phyloP scores from a whole-genome alignment of 805 yeast genomes.

The Barnettozyma populi region DNA sequence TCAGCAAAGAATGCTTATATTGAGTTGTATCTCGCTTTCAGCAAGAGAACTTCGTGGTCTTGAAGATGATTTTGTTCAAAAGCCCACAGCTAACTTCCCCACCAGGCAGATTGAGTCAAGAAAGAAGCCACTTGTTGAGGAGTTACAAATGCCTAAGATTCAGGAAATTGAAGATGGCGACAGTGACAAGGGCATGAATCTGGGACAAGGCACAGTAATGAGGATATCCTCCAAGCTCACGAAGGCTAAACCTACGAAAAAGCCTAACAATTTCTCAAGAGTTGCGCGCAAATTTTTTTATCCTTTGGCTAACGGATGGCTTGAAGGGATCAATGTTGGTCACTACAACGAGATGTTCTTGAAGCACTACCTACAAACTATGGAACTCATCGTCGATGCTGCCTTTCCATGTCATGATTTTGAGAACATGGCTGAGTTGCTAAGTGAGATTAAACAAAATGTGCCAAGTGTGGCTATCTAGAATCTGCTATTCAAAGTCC shows the following conservation, averaged over 20 bases:
- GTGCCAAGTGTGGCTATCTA: neutral
- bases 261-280: slow-evolving; percentile 29
- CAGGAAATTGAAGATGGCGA: slow-evolving; percentile 5
- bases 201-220: slow-evolving; percentile 17
- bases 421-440: slow-evolving; percentile 29
- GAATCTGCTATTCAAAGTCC: no score
- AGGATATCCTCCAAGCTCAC: slow-evolving; percentile 34
- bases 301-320: slow-evolving; percentile 50
- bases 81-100: slow-evolving; percentile 32
- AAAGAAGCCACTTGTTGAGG: slow-evolving; percentile 11
- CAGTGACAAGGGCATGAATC: neutral
- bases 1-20: slow-evolving; percentile 65
- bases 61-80: slow-evolving; percentile 44
- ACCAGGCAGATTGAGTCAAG: slow-evolving; percentile 27
- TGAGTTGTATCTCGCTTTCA: slow-evolving; percentile 64
- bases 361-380: slow-evolving; percentile 45
- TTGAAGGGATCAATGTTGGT: slow-evolving; percentile 50
- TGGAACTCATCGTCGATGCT: slow-evolving; percentile 40
- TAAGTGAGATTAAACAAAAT: slow-evolving; percentile 23
- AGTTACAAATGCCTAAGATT: neutral
- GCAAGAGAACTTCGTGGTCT: slow-evolving; percentile 69
- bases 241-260: slow-evolving; percentile 6
- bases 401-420: slow-evolving; percentile 41
- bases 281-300: slow-evolving; percentile 42
- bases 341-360: slow-evolving; percentile 45